Evolutionary conservation across 306 rosid species (phyloP).

Genomic region (Ochetophila trinervis): DNA sequence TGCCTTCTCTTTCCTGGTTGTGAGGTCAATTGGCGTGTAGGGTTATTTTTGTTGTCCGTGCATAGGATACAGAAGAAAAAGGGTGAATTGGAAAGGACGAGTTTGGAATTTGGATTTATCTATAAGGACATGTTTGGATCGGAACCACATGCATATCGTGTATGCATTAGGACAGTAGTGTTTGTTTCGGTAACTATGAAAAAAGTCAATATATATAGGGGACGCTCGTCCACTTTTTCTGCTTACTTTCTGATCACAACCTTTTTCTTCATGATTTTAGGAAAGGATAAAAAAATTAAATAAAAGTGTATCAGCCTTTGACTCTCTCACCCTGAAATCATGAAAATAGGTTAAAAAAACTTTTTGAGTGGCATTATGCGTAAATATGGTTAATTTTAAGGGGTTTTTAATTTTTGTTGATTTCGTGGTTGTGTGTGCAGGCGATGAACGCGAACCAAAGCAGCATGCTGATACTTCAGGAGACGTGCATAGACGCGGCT

Average conservation of each 20-base stretch:
- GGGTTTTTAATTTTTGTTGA: not conserved
- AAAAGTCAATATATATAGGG: slow-evolving; percentile 58
- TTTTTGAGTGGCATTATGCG: slow-evolving; percentile 20
- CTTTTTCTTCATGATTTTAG: not conserved
- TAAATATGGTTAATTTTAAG: not conserved
- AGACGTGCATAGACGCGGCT: slow-evolving; percentile 82
- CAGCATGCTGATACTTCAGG: slow-evolving; percentile 91
- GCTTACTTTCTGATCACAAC: slow-evolving; percentile 26
- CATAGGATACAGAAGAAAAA: slow-evolving; percentile 17
- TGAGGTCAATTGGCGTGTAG: slow-evolving; percentile 18
- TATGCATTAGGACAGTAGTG: slow-evolving; percentile 21
- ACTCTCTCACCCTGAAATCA: slow-evolving; percentile 19
- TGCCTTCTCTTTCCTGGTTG: not conserved
- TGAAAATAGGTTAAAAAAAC: not conserved
- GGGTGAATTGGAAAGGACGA: slow-evolving; percentile 29
- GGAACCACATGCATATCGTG: not conserved
- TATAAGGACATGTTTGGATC: slow-evolving; percentile 30
- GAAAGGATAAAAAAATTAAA: not conserved
- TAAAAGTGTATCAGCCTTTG: slow-evolving; percentile 27
- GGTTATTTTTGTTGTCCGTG: slow-evolving; percentile 9
- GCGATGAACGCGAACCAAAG: slow-evolving; percentile 63
- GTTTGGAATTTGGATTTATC: slow-evolving; percentile 55
- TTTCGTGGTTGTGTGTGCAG: not conserved
- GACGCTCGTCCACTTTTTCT: slow-evolving; percentile 39
- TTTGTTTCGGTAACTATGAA: slow-evolving; percentile 35